Evolutionary conservation across 75 land plant genomes (phyloP).

Genomic region (Picea glauca): DNA sequence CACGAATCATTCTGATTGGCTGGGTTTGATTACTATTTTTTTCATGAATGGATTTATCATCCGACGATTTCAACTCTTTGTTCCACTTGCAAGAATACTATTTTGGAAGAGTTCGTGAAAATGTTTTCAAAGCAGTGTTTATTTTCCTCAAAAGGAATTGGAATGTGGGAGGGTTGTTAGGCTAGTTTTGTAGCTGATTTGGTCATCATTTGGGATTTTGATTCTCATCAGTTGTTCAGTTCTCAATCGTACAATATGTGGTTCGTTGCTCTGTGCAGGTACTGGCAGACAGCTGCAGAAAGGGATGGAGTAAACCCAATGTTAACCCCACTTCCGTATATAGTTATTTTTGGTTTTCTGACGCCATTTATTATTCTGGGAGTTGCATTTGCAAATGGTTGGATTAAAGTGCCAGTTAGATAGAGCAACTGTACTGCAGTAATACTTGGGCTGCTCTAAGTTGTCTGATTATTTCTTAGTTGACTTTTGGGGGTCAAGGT

Average conservation of each 20-base stretch:
- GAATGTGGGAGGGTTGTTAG: background rate
- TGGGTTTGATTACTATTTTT: conserved; percentile 1
- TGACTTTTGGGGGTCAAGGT: background rate
- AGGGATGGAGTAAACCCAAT: conserved; percentile 89
- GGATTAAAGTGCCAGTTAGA: conserved; percentile 85
- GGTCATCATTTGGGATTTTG: background rate
- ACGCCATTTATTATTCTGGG: conserved; percentile 89
- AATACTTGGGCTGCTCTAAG: background rate
- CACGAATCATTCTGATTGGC: conserved; percentile 6
- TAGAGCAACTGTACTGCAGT: conserved; percentile 8
- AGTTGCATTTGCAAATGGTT: conserved; percentile 86
- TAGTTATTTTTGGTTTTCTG: conserved; percentile 76
- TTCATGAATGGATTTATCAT: background rate
- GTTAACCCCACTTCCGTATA: conserved; percentile 87
- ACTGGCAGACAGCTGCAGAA: conserved; percentile 94
- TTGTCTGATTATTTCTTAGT: background rate
- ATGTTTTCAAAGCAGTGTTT: background rate
- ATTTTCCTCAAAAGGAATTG: background rate
- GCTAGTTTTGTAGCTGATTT: background rate
- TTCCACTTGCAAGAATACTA: background rate
- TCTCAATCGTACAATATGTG: background rate
- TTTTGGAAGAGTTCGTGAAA: background rate
- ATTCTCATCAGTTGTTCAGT: background rate
- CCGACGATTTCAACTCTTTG: background rate
- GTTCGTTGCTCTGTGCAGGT: conserved; percentile 39